Evolutionary conservation across 768 basidiomycete species (phyloP).

Genomic region (Mycena belliarum): DNA sequence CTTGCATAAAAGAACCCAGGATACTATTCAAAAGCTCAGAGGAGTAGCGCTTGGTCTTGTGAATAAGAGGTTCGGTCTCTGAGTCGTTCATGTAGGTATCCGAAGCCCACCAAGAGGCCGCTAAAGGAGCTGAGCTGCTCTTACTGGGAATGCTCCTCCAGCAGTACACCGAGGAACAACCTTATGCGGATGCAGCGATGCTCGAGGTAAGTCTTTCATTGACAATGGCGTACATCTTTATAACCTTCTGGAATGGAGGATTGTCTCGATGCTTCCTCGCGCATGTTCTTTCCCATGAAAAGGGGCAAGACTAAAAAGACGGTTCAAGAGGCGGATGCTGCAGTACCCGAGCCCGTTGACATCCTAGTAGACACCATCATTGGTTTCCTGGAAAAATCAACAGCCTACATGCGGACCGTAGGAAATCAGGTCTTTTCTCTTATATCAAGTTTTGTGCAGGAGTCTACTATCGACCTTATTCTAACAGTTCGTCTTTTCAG

Average conservation of each 20-base stretch:
- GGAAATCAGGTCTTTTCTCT: conserved; percentile 81
- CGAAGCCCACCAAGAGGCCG: conserved; percentile 49
- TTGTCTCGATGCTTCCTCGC: conserved; percentile 58
- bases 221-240: neutral
- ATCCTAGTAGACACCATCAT: conserved; percentile 88
- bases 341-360: conserved; percentile 67
- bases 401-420: conserved; percentile 75
- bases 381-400: conserved; percentile 83
- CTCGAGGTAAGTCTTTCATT: conserved; percentile 54
- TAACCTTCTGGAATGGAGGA: conserved; percentile 42
- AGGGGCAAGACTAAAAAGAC: conserved; percentile 40
- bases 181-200: conserved; percentile 48
- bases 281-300: conserved; percentile 45
- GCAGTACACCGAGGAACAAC: conserved; percentile 63
- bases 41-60: conserved; percentile 36
- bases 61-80: neutral
- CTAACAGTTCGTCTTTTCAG: conserved; percentile 59
- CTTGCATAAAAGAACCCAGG: conserved; percentile 47
- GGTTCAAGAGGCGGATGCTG: conserved; percentile 35
- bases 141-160: conserved; percentile 70
- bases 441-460: conserved; percentile 64
- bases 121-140: conserved; percentile 71
- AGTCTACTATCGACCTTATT: conserved; percentile 78
- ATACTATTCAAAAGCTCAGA: conserved; percentile 42
- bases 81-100: conserved; percentile 31